Evolutionary conservation across 495 filamentous ascomycete species (phyloP).

Genomic region (Thozetella sp.): DNA sequence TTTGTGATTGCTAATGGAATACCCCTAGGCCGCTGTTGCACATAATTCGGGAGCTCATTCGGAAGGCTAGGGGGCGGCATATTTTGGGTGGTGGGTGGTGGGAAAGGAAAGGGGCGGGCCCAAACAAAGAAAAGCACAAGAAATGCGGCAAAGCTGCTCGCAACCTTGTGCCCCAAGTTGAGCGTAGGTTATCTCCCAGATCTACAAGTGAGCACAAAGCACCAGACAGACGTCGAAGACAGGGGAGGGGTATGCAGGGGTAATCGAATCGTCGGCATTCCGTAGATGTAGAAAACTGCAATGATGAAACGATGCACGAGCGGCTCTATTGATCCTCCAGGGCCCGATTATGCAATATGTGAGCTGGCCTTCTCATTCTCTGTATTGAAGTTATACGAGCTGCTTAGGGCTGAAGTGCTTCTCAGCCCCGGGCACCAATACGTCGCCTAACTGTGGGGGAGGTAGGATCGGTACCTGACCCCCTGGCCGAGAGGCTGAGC

Average conservation of each 20-base stretch:
- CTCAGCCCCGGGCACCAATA: background rate
- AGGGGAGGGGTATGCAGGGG: background rate
- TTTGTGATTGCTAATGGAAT: conserved; percentile 1
- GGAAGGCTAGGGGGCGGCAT: background rate
- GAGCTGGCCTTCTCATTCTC: too few species aligned
- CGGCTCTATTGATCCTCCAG: background rate
- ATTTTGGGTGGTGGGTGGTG: background rate
- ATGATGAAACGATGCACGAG: background rate
- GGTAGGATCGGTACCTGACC: background rate
- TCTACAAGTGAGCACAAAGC: background rate
- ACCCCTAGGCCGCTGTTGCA: conserved; percentile 1
- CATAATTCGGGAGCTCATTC: background rate
- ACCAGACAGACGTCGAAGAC: too few species aligned
- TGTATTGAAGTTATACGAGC: background rate
- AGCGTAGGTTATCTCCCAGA: background rate
- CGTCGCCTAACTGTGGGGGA: background rate
- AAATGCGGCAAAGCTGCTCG: background rate
- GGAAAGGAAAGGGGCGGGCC: background rate
- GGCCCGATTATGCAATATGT: background rate
- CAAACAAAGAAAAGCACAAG: background rate
- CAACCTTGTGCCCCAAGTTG: background rate
- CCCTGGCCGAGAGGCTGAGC: background rate
- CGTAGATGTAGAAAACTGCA: background rate
- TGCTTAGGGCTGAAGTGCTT: background rate
- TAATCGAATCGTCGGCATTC: background rate